Base-by-base conservation (phyloP, 2,329 filamentous ascomycete species). In the Blastomyces gilchristii region DNA sequence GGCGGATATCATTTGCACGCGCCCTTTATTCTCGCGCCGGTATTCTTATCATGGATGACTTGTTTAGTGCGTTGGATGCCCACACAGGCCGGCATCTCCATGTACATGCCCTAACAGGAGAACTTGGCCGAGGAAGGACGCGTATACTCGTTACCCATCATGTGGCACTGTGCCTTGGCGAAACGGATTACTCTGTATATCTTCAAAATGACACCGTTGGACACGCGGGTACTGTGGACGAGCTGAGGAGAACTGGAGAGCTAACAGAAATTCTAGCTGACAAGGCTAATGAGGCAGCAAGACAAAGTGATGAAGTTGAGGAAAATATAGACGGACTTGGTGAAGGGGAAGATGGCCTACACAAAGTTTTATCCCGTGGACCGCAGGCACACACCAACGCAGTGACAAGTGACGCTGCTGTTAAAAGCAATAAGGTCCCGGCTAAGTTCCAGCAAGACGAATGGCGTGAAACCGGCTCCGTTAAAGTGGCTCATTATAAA, bases 91-190 rank as follows among this genome's bases (percentile, higher is more conserved):
- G 88, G 37, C 87, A 90, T 69, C 86, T 93, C 58, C 91, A 89
- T 67, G 88, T 92, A 67, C 82, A 89, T 63, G 91, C 87, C 65
- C 78, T 93, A 2, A 86, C 83, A 2, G 89, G 89, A 5, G 83
- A 88, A 59, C 80, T 93, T 9, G 87, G 87, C 65, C 74, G 80
- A 28, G 86, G 85, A 0, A 79, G 90, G 62, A 94, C 90, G 1
- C 79, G 89, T 39, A 89, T 94, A 58, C 77, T 94, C 3, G 90
- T 91, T 34, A 94, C 90, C 0, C 90, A 94, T 70, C 89, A 93
- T 68, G 86, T 91, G 25, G 84, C 84, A 2, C 80, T 93, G 1
- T 88, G 86, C 66, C 81, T 89, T 63, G 80, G 87, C 14, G 84
- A 83, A 70, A 85, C 90, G 7, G 88, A 88, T 68, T 93, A 89